A percentile compares a stretch with the other conserved stretches of the same genome.
phyloP scores from a whole-genome alignment of 106 monocot species.

The Dendrobium nobile region DNA sequence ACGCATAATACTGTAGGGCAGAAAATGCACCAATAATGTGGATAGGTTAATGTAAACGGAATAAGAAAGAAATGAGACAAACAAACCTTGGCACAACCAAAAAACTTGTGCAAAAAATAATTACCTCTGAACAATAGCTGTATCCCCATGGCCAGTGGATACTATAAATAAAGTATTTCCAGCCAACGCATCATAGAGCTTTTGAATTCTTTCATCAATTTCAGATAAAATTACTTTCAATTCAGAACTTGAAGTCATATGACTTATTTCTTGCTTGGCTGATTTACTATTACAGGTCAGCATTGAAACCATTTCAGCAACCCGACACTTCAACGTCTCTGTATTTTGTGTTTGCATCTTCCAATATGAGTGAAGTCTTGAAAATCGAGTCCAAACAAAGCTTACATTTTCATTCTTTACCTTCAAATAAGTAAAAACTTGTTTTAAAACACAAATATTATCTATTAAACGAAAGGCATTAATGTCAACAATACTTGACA shows the following conservation, averaged over 20 bases:
- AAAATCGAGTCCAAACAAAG: slow-evolving; percentile 88
- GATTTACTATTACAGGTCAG: slow-evolving; percentile 49
- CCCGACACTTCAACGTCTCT: slow-evolving; percentile 35
- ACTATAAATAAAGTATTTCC: slow-evolving; percentile 71
- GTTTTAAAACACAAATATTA: neutral
- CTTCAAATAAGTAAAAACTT: slow-evolving; percentile 32
- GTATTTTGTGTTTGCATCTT: slow-evolving; percentile 47
- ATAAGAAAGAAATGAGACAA: neutral
- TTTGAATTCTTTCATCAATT: slow-evolving; percentile 53
- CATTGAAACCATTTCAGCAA: slow-evolving; percentile 58
- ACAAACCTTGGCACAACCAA: too few relatives aligned
- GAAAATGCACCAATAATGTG: neutral
- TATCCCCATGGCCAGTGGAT: slow-evolving; percentile 88
- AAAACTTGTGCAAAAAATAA: neutral
- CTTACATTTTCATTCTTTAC: slow-evolving; percentile 68
- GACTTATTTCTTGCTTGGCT: slow-evolving; percentile 13
- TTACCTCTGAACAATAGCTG: slow-evolving; percentile 83
- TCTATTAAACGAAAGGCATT: neutral
- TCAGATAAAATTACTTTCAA: slow-evolving; percentile 42
- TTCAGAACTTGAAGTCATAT: slow-evolving; percentile 28
- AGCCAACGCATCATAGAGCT: slow-evolving; percentile 62
- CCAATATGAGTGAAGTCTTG: slow-evolving; percentile 61
- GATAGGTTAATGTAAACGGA: neutral
- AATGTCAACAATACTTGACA: neutral
- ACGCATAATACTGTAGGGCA: neutral